These are phyloP conservation scores for Astrephomene gubernaculifera DNA, from an alignment of 139 green algal genomes.

Conservation along the genomic window DNA sequence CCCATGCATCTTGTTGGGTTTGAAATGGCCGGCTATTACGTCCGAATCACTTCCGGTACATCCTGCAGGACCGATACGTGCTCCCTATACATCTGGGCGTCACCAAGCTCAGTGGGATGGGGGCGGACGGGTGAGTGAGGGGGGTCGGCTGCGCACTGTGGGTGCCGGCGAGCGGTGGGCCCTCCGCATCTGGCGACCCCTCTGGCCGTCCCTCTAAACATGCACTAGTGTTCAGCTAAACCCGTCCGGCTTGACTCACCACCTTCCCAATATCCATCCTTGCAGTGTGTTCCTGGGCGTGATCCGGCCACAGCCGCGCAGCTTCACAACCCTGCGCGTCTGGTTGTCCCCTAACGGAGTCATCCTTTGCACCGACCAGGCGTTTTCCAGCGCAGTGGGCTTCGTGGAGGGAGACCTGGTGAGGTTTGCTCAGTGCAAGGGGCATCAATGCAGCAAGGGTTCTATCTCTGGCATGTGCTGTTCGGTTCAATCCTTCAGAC, in stretches of 20 bases:
- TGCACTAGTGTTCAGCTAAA: too few relatives aligned
- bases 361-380: constrained; percentile 27
- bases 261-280: too few relatives aligned
- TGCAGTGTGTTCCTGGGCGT: constrained; percentile 42
- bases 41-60: too few relatives aligned
- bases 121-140: constrained; percentile 22
- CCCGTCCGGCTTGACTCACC: too few relatives aligned
- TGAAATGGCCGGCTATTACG: too few relatives aligned
- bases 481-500: too few relatives aligned
- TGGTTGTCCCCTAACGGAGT: constrained; percentile 4
- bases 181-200: background rate
- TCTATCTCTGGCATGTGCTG: background rate
- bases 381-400: constrained; percentile 9
- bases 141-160: background rate
- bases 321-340: background rate
- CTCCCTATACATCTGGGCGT: constrained; percentile 42
- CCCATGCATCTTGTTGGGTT: too few relatives aligned
- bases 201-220: background rate
- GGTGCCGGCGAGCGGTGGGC: background rate
- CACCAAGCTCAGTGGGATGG: constrained; percentile 49
- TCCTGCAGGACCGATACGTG: constrained; percentile 45
- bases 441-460: background rate
- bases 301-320: constrained; percentile 2
- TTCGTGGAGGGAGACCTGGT: constrained; percentile 2
- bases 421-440: background rate